These are phyloP conservation scores for Metschnikowia dekortorum DNA, from an alignment of 805 yeast species.

Conservation along the genomic window DNA sequence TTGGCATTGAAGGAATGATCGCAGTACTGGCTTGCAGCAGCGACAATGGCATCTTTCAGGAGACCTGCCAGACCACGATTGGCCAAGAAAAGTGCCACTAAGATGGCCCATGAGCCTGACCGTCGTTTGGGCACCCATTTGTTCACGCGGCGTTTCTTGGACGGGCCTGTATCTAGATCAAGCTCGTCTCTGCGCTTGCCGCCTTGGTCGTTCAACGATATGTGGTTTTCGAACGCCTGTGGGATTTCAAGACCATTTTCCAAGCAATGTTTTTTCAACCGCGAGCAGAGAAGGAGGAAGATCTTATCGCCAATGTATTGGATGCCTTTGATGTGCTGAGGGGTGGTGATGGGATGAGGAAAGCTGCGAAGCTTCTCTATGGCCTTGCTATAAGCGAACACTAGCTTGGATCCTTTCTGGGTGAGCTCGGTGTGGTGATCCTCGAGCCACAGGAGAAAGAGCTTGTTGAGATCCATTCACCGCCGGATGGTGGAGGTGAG, in stretches of 20 bases:
- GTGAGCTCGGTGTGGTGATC: constrained; percentile 45
- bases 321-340: constrained; percentile 54
- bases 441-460: constrained; percentile 57
- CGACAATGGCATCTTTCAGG: constrained; percentile 55
- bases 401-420: constrained; percentile 48
- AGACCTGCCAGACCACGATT: constrained; percentile 52
- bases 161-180: constrained; percentile 7
- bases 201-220: constrained; percentile 7
- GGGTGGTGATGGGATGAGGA: constrained; percentile 45
- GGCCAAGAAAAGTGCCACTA: constrained; percentile 51
- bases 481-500: not conserved
- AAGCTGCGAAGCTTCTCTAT: constrained; percentile 44
- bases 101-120: constrained; percentile 82
- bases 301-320: constrained; percentile 73
- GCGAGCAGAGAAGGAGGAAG: constrained; percentile 45
- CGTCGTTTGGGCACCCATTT: constrained; percentile 68
- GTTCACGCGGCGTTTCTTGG: constrained; percentile 6
- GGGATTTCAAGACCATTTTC: constrained; percentile 49
- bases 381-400: constrained; percentile 53
- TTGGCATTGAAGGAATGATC: constrained; percentile 56
- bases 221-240: constrained; percentile 17
- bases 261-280: constrained; percentile 52
- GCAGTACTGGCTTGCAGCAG: constrained; percentile 51
- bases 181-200: constrained; percentile 14
- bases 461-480: constrained; percentile 41